phyloP scores from a whole-genome alignment of 2,329 filamentous ascomycete genomes.

The Colletotrichum chlorophyti region DNA sequence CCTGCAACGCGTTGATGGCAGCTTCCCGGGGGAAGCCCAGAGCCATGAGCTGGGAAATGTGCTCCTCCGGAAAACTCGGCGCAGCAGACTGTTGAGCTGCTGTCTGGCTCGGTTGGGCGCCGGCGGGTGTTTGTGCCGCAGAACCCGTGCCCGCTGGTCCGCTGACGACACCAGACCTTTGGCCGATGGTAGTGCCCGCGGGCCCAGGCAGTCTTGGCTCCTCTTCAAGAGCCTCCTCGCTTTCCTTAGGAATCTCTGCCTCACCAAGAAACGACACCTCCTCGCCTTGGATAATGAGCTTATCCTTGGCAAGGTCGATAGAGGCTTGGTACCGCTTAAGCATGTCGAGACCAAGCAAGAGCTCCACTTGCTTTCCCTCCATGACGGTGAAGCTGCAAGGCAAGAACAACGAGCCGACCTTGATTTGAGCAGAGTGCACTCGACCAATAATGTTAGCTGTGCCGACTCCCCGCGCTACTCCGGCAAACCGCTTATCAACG shows the following conservation, averaged over 20 bases:
- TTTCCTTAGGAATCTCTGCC: constrained; percentile 88
- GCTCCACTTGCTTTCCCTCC: constrained; percentile 96
- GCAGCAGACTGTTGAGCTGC: constrained; percentile 35
- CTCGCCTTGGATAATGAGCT: constrained; percentile 85
- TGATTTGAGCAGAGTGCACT: constrained; percentile 94
- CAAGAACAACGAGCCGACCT: constrained; percentile 85
- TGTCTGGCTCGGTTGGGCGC: constrained; percentile 35
- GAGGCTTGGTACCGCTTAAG: constrained; percentile 93
- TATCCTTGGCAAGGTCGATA: constrained; percentile 86
- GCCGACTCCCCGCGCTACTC: constrained; percentile 91
- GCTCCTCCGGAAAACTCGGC: constrained; percentile 62
- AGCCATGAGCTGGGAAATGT: constrained; percentile 77
- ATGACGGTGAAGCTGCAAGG: constrained; percentile 98
- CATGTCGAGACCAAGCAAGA: constrained; percentile 95
- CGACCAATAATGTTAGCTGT: constrained; percentile 94
- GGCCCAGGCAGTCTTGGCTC: constrained; percentile 88
- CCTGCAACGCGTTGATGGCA: constrained; percentile 81
- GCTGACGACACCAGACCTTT: constrained; percentile 78
- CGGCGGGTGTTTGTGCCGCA: constrained; percentile 33
- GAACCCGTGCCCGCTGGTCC: constrained; percentile 47
- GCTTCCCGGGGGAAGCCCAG: constrained; percentile 80
- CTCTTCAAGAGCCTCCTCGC: constrained; percentile 73
- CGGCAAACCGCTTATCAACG: constrained; percentile 89
- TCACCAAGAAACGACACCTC: constrained; percentile 92
- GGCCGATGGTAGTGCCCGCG: constrained; percentile 87